Evolutionary conservation across 257 asterid genomes (phyloP).

Genomic region (Paulownia fortunei): DNA sequence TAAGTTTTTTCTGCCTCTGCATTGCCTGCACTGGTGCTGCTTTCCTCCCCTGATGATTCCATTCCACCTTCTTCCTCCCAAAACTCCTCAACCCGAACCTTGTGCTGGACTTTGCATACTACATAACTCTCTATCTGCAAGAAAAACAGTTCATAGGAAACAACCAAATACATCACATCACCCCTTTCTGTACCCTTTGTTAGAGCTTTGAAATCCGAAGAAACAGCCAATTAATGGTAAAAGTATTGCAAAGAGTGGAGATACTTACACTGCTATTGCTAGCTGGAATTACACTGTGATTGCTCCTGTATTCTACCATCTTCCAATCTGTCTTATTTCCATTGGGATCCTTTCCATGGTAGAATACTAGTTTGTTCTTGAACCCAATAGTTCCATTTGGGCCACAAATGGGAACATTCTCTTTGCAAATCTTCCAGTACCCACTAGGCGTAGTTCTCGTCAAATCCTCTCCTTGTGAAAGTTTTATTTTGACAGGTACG

Average conservation of each 20-base stretch:
- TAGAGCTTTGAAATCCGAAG: not conserved
- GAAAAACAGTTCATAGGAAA: not conserved
- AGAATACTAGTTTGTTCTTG: conserved; percentile 15
- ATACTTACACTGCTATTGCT: not conserved
- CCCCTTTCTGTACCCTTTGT: no score
- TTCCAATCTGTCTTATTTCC: conserved; percentile 23
- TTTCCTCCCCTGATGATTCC: not conserved
- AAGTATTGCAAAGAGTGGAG: not conserved
- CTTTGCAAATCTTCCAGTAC: not conserved
- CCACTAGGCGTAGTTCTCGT: conserved; percentile 16
- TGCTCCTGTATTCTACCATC: conserved; percentile 22
- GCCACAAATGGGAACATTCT: not conserved
- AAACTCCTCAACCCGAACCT: not conserved
- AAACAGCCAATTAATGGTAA: not conserved
- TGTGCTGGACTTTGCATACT: not conserved
- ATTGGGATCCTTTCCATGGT: not conserved
- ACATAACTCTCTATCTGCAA: not conserved
- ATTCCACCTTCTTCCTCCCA: not conserved
- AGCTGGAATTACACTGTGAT: not conserved
- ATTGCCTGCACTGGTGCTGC: no score
- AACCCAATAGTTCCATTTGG: not conserved
- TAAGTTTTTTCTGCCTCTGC: no score
- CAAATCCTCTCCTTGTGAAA: not conserved
- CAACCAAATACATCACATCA: not conserved
- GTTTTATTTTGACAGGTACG: not conserved